Evolutionary conservation across 345 rosid genomes (phyloP).

Genomic region (Rhodamnia rubescens): DNA sequence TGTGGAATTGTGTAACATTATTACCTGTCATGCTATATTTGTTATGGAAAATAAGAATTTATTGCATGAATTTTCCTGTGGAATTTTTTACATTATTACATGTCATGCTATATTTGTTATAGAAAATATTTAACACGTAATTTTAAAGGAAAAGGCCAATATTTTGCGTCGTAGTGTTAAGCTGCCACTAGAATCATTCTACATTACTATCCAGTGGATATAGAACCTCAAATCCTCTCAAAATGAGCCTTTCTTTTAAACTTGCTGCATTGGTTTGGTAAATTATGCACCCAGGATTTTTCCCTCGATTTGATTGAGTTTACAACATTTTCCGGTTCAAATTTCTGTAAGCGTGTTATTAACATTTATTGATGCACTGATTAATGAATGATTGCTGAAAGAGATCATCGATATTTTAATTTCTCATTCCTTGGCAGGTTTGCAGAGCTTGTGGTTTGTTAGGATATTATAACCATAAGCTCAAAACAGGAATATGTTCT

Average conservation of each 20-base stretch:
- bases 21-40: neutral
- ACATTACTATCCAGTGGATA: neutral
- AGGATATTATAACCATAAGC: conserved; percentile 78
- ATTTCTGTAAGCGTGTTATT: neutral
- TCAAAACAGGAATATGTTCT: conserved; percentile 65
- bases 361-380: neutral
- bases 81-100: neutral
- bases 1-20: neutral
- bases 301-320: neutral
- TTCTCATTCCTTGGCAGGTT: conserved; percentile 37
- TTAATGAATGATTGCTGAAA: neutral
- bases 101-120: neutral
- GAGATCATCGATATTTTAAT: neutral
- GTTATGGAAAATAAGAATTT: neutral
- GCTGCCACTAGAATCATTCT: neutral
- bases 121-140: neutral
- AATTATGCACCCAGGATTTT: neutral
- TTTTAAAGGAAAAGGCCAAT: neutral
- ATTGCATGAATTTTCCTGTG: neutral
- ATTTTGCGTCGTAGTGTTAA: neutral
- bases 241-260: neutral
- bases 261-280: neutral
- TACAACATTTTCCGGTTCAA: neutral
- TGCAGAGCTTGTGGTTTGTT: conserved; percentile 79
- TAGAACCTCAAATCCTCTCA: neutral